Evolutionary conservation across 306 rosid genomes (phyloP), one percentile per base, ranked within the genome.

Genomic region (Boehmeria nivea): DNA sequence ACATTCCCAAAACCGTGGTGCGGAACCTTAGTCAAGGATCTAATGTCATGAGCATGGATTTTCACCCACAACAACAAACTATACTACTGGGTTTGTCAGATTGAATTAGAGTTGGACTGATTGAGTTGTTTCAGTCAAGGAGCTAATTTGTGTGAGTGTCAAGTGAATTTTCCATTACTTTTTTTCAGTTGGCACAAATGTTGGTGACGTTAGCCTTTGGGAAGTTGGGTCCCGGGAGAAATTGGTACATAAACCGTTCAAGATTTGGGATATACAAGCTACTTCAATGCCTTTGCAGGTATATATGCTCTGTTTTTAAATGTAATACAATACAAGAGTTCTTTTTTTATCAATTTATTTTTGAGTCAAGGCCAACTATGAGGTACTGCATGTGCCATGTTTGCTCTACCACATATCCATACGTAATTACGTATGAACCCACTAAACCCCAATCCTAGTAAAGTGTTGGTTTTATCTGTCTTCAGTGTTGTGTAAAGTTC

Each of bases 1-100:
- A 74, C 67, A 73, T 74, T 68, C 75, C 75, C 7, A 74, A 68
- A 53, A 43, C 48, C 47, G 55, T 74, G 38, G 64, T 74, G 15
- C 71, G 79, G 28, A 59, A 31, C 34, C 71, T 74, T 43, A 64
- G 53, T 64, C 79, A 74, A 68, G 75, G 71, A 48, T 68, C 79
- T 51, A 74, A 68, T 64, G 79, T 74, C 21, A 68, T 59, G 75
- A 68, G 75, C 79, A 68, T 74, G 79, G 79, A 74, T 57, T 74
- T 74, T 34, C 71, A 74, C 68, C 79, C 75, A 0, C 68, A 53
- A 12, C 71, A 68, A 3, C 79, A 74, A 59, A 68, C 67, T 18
- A 59, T 74, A 63, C 79, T 74, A 22, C 55, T 74, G 49, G 79
- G 79, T 74, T 59, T 54, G 70, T 67, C 17, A 52, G n/a, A 37